Evolutionary conservation across 257 asterid species (phyloP), one percentile per base, ranked within the genome.

Genomic region (Avicennia marina): DNA sequence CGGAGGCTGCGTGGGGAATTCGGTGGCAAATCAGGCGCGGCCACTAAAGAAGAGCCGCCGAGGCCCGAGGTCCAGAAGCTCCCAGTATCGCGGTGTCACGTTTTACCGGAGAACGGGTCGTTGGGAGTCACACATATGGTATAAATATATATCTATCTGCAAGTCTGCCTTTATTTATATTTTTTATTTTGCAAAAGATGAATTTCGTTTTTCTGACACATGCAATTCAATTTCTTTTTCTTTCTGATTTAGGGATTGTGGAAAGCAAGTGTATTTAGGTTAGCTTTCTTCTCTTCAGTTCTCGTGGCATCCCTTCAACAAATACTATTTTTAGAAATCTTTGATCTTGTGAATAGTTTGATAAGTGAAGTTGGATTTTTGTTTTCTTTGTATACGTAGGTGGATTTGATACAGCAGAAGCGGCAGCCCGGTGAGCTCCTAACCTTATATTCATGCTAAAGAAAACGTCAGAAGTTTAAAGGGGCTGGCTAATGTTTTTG

Each of bases 221-320:
- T 15, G 39, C 41, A 24, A 24, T 56, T 50, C 34, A 49, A 18
- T 4, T n/a, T 29, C 5, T 51, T 36, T 36, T 36, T 36, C 5
- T n/a, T 40, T 33, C 41, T 36, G 41, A 36, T 4, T 58, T 87
- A 90, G 98, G 98, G 98, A 90, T 53, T 87, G 96, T 48, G 98
- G 98, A 22, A 90, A 90, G 70, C 98, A 90, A 74, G 98, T 90
- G 20, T 90, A 90, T 57, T 78, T 90, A 45, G 98, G 98, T 90
- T 32, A 20, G 78, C 58, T 71, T 29, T 40, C 3, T 48, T 43
- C 26, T 40, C 21, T 11, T 24, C 26, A 12, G 11, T 2, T 46
- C 11, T 29, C 8, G 34, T 8, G 8, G 8, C 34, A 29, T 29
- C 8, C 8, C 34, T 1, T 29, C 7, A 29, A 4, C 11, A 9